Percentiles rank a stretch among this genome's conserved stretches.
phyloP scores from a whole-genome alignment of 352 stramenopile species.

The Phytopythium montanum region DNA sequence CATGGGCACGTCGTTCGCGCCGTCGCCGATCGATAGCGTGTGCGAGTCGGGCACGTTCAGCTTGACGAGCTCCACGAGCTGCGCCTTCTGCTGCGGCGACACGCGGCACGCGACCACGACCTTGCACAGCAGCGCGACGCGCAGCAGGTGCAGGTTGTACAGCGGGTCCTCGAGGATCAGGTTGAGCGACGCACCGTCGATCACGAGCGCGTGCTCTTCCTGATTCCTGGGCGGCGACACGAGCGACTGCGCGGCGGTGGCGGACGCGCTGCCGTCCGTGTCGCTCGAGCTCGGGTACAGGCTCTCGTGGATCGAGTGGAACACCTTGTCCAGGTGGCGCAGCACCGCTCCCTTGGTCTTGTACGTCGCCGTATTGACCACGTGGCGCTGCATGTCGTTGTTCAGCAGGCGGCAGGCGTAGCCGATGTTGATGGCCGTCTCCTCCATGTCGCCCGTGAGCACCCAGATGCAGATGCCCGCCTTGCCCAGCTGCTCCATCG shows the following conservation, averaged over 20 bases:
- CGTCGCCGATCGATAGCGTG: slow-evolving; percentile 89
- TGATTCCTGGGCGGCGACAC: slow-evolving; percentile 22
- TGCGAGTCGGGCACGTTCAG: slow-evolving; percentile 77
- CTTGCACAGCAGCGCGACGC: slow-evolving; percentile 88
- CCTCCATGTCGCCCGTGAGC: slow-evolving; percentile 87
- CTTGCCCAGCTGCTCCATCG: slow-evolving; percentile 69
- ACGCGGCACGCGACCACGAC: slow-evolving; percentile 98
- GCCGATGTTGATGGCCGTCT: slow-evolving; percentile 89
- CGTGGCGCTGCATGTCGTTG: slow-evolving; percentile 92
- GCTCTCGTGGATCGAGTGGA: slow-evolving; percentile 57
- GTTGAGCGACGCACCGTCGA: slow-evolving; percentile 92
- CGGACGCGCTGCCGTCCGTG: slow-evolving; percentile 13
- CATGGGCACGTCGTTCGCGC: slow-evolving; percentile 90
- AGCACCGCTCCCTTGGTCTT: slow-evolving; percentile 65
- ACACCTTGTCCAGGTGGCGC: slow-evolving; percentile 73
- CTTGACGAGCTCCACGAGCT: slow-evolving; percentile 96
- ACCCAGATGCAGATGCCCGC: slow-evolving; percentile 88
- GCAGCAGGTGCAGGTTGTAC: slow-evolving; percentile 79
- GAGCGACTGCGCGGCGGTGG: slow-evolving; percentile 21
- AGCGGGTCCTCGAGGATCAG: slow-evolving; percentile 67
- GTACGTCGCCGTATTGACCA: slow-evolving; percentile 72
- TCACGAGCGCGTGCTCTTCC: slow-evolving; percentile 88
- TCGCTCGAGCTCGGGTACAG: not conserved
- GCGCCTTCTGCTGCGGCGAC: slow-evolving; percentile 97
- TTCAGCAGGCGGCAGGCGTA: slow-evolving; percentile 86